These are phyloP conservation scores for Bisporella sp. DNA, from an alignment of 2,329 filamentous ascomycete species.

Conservation along the genomic window DNA sequence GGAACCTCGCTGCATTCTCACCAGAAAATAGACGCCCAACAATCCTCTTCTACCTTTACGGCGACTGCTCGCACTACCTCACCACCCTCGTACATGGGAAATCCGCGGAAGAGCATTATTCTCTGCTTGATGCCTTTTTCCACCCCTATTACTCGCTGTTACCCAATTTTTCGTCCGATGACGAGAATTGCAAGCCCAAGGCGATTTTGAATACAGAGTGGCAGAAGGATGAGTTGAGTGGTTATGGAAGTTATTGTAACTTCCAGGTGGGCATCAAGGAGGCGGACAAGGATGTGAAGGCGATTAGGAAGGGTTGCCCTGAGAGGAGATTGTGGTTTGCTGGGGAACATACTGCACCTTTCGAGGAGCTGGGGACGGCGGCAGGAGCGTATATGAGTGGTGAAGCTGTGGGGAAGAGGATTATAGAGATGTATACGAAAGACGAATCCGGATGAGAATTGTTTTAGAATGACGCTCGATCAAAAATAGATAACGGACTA, in stretches of 20 bases:
- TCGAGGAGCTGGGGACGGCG: slow-evolving; percentile 79
- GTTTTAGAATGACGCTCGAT: too few relatives aligned
- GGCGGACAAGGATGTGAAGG: slow-evolving; percentile 53
- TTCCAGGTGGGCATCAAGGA: slow-evolving; percentile 55
- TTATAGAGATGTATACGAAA: slow-evolving; percentile 46
- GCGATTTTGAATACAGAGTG: slow-evolving; percentile 55
- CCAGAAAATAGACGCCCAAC: slow-evolving; percentile 53
- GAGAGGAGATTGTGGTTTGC: slow-evolving; percentile 50
- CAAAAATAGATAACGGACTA: too few relatives aligned
- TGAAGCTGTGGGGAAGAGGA: slow-evolving; percentile 64
- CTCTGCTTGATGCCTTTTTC: slow-evolving; percentile 40
- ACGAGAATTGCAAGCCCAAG: slow-evolving; percentile 43
- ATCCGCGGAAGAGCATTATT: slow-evolving; percentile 20
- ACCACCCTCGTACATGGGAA: slow-evolving; percentile 12
- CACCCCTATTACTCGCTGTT: slow-evolving; percentile 58
- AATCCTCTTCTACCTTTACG: slow-evolving; percentile 58
- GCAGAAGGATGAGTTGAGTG: slow-evolving; percentile 58
- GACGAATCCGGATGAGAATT: too few relatives aligned
- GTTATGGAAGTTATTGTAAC: slow-evolving; percentile 62
- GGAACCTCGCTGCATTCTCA: slow-evolving; percentile 49
- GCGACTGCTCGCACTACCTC: slow-evolving; percentile 33
- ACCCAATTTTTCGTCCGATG: slow-evolving; percentile 42
- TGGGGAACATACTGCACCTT: slow-evolving; percentile 76
- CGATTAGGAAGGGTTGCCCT: slow-evolving; percentile 38
- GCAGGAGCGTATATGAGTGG: slow-evolving; percentile 84